Evolutionary conservation across 768 basidiomycete genomes (phyloP), one percentile per base, ranked within the genome.

Genomic region (Pulveroboletus sp.): DNA sequence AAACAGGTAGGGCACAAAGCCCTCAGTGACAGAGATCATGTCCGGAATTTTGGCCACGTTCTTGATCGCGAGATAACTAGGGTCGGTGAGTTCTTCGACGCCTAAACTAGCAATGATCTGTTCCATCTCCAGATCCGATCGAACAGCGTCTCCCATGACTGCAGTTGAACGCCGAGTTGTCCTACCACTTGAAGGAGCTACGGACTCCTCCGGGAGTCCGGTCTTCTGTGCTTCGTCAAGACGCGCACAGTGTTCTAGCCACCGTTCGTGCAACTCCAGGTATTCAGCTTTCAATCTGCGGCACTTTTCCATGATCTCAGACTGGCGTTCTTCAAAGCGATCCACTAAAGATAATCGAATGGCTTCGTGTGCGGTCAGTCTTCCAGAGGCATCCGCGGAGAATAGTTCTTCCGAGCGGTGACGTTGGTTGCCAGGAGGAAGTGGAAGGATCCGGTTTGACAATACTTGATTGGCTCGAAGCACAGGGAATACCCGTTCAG

Each of bases 41-140:
- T 97, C 93, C 1, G 94, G 94, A 29, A 96, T 86, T 43, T 71
- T 79, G 16, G 94, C 94, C 29, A 91, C 78, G 54, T 96, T 96
- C 54, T 81, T 78, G 47, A 83, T 73, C 5, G 92, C 89, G n/a
- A 96, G 82, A 53, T 89, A 81, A 55, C 81, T 87, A 0, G 94
- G 91, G 68, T 98, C 93, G n/a, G 86, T 89, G 26, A 90, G 82
- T 51, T 95, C 93, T 55, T 95, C 92, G 57, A 86, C 88, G 22
- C 91, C 93, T 34, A 96, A 73, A 61, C 86, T 90, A n/a, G 91
- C 91, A 49, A 98, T 88, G 63, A 98, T 93, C 69, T 93, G 92
- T 61, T 96, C 90, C 83, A 96, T 93, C 73, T 97, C 95, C 49
- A 95, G 77, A 68, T 97, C 94, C 16, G 93, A 93, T 5, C 92